Percentiles rank a stretch among this genome's conserved stretches.
phyloP scores from a whole-genome alignment of 306 rosid genomes.

The Glycine soja region DNA sequence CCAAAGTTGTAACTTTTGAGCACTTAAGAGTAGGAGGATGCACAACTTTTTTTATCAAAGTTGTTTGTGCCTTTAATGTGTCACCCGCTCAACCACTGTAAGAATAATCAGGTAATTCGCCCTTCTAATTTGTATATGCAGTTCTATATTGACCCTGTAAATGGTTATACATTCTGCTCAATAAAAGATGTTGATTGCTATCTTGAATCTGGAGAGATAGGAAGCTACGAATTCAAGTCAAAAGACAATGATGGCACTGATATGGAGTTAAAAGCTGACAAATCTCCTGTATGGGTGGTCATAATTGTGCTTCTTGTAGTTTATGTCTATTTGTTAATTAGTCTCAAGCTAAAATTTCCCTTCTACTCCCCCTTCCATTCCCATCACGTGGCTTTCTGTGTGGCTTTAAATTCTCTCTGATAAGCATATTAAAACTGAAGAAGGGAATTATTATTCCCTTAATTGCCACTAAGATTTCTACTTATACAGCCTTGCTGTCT shows the following conservation, averaged over 20 bases:
- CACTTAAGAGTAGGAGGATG: slow-evolving; percentile 13
- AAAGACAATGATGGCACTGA: slow-evolving; percentile 32
- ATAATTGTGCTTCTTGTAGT: slow-evolving; percentile 27
- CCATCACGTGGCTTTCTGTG: neutral
- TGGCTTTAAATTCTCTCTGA: slow-evolving; percentile 8
- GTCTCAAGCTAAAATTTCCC: neutral
- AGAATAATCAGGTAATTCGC: slow-evolving; percentile 25
- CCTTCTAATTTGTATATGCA: slow-evolving; percentile 46
- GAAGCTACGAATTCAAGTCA: slow-evolving; percentile 51
- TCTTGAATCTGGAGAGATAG: slow-evolving; percentile 61
- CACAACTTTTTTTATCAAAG: slow-evolving; percentile 6
- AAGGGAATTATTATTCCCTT: neutral
- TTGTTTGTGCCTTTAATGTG: slow-evolving; percentile 9
- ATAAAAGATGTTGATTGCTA: slow-evolving; percentile 60
- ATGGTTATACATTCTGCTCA: slow-evolving; percentile 65
- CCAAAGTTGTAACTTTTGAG: neutral
- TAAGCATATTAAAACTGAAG: slow-evolving; percentile 10
- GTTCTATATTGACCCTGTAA: slow-evolving; percentile 73
- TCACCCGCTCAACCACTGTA: neutral
- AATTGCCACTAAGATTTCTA: slow-evolving; percentile 19
- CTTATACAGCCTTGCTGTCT: slow-evolving; percentile 34
- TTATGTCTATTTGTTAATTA: slow-evolving; percentile 4
- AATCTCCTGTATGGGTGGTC: slow-evolving; percentile 52
- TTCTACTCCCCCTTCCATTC: neutral
- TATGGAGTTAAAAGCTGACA: slow-evolving; percentile 45